Percentiles rank a stretch among this genome's conserved stretches.
These are phyloP conservation scores for Solanum chiquidenum DNA, from an alignment of 257 asterid species.

Conservation along the genomic window DNA sequence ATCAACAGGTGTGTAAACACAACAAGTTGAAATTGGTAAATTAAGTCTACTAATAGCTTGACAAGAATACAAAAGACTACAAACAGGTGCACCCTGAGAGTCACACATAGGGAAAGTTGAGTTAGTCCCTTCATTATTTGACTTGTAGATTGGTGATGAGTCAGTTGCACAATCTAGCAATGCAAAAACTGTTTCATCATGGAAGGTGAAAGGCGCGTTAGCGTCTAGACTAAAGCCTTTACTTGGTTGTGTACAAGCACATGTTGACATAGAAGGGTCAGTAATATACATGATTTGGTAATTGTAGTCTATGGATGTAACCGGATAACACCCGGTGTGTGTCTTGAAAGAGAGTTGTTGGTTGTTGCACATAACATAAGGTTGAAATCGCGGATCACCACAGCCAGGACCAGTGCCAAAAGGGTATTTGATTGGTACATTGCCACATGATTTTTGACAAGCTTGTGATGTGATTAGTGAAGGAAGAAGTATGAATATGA, in stretches of 20 bases:
- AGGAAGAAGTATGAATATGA: constrained; percentile 12
- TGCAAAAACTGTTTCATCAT: constrained; percentile 48
- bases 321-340: constrained; percentile 56
- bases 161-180: constrained; percentile 47
- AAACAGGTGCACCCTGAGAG: constrained; percentile 37
- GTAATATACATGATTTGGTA: constrained; percentile 43
- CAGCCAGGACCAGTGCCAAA: constrained; percentile 76
- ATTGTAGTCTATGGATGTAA: constrained; percentile 68
- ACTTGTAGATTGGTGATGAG: constrained; percentile 40
- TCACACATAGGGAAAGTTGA: constrained; percentile 52
- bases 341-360: constrained; percentile 53
- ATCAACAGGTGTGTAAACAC: constrained; percentile 75
- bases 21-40: constrained; percentile 49
- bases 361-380: constrained; percentile 44
- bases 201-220: constrained; percentile 65
- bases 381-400: constrained; percentile 65
- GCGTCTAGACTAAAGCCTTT: constrained; percentile 73
- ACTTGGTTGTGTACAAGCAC: constrained; percentile 65
- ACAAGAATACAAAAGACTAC: constrained; percentile 53
- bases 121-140: constrained; percentile 9
- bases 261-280: constrained; percentile 80
- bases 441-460: constrained; percentile 59
- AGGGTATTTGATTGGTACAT: constrained; percentile 52
- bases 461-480: constrained; percentile 31
- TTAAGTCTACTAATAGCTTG: constrained; percentile 44